Evolutionary conservation across 768 basidiomycete species (phyloP).

Genomic region (Sarcodon sp.): DNA sequence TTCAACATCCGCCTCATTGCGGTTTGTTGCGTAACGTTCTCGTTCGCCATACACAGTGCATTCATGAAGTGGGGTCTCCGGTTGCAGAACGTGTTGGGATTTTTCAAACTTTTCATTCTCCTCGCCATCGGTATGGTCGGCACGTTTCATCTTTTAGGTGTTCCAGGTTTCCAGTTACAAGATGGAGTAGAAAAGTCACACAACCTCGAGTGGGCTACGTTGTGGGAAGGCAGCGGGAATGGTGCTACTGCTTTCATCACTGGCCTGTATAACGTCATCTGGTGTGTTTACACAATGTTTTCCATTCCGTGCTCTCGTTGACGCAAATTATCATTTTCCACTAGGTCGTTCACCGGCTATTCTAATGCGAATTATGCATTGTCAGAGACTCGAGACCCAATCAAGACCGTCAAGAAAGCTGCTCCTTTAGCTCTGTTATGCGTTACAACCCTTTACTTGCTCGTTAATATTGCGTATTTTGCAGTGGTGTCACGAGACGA

Average conservation of each 20-base stretch:
- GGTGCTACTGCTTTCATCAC: constrained; percentile 48
- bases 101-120: constrained; percentile 48
- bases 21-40: constrained; percentile 40
- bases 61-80: constrained; percentile 41
- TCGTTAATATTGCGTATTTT: constrained; percentile 64
- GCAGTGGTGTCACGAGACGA: constrained; percentile 60
- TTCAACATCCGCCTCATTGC: constrained; percentile 42
- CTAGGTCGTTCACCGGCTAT: constrained; percentile 63
- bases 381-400: constrained; percentile 57
- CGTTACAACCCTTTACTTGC: constrained; percentile 47
- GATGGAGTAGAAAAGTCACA: constrained; percentile 34
- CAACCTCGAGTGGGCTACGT: constrained; percentile 44
- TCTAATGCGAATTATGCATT: constrained; percentile 66
- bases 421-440: constrained; percentile 51
- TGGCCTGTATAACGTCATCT: constrained; percentile 60
- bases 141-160: constrained; percentile 31
- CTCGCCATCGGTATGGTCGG: constrained; percentile 39
- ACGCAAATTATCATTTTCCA: neutral
- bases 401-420: constrained; percentile 58
- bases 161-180: constrained; percentile 35
- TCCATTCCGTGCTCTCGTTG: neutral
- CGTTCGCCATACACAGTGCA: constrained; percentile 43
- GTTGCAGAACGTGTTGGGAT: constrained; percentile 50
- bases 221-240: constrained; percentile 49
- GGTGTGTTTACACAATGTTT: constrained; percentile 24